These are phyloP conservation scores for Kwoniella bestiolae DNA, from an alignment of 768 basidiomycete genomes.

Conservation along the genomic window DNA sequence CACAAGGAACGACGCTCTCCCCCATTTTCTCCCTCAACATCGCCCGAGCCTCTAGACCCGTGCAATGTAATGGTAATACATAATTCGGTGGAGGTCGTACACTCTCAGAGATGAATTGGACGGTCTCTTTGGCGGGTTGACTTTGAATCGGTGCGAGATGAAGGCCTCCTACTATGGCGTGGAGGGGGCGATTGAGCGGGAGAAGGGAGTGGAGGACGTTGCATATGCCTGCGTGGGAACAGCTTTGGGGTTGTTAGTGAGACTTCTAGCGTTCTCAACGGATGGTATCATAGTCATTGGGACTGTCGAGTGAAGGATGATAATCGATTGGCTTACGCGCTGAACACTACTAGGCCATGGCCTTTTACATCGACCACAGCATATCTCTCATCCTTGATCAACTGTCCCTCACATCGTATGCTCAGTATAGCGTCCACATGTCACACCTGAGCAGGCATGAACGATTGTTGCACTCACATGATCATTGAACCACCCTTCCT, in stretches of 20 bases:
- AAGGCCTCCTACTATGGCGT: slow-evolving; percentile 83
- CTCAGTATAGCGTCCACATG: not conserved
- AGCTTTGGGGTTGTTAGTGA: slow-evolving; percentile 55
- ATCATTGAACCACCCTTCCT: slow-evolving; percentile 63
- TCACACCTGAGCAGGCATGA: not conserved
- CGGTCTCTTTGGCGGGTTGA: slow-evolving; percentile 69
- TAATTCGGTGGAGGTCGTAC: slow-evolving; percentile 70
- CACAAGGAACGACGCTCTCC: slow-evolving; percentile 75
- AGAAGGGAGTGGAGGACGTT: slow-evolving; percentile 76
- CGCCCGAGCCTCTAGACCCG: slow-evolving; percentile 76
- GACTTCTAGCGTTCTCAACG: not conserved
- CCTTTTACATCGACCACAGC: slow-evolving; percentile 75
- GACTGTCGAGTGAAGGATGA: too few species aligned
- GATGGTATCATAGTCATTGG: not conserved
- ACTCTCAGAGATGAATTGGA: slow-evolving; percentile 69
- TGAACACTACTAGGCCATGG: slow-evolving; percentile 80
- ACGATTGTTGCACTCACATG: slow-evolving; percentile 59
- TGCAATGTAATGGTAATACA: slow-evolving; percentile 82
- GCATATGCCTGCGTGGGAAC: slow-evolving; percentile 81
- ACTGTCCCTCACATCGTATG: slow-evolving; percentile 62
- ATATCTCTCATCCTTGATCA: slow-evolving; percentile 83
- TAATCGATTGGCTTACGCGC: too few species aligned
- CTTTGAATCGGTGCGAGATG: slow-evolving; percentile 76
- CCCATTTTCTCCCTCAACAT: slow-evolving; percentile 72
- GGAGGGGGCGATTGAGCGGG: slow-evolving; percentile 69